phyloP scores from a whole-genome alignment of 768 basidiomycete species.

The Cubamyces sp. region DNA sequence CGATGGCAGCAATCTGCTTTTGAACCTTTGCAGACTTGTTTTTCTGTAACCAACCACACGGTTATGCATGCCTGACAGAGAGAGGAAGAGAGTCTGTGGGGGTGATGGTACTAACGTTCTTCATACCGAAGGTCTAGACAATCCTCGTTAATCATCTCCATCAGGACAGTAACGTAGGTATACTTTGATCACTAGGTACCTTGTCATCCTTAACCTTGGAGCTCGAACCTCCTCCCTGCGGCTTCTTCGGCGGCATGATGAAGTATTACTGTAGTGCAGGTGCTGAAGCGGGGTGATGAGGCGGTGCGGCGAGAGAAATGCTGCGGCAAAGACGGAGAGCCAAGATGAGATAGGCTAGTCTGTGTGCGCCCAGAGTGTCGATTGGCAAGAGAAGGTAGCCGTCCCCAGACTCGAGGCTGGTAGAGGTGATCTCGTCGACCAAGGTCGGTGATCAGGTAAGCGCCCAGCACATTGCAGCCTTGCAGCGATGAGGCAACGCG shows the following conservation, averaged over 20 bases:
- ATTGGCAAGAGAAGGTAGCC: not conserved
- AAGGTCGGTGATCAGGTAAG: conserved; percentile 8
- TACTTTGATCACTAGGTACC: conserved; percentile 46
- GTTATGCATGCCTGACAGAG: not conserved
- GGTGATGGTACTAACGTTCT: conserved; percentile 62
- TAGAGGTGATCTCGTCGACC: conserved; percentile 13
- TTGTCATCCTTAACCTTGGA: conserved; percentile 84
- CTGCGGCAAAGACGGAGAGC: not conserved
- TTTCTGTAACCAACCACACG: conserved; percentile 57
- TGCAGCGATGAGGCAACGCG: not conserved
- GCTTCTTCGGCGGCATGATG: conserved; percentile 83
- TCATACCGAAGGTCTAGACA: conserved; percentile 82
- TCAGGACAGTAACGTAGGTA: conserved; percentile 30
- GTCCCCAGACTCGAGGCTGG: conserved; percentile 1
- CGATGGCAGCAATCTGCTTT: conserved; percentile 77
- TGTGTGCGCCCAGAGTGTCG: not conserved
- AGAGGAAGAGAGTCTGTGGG: not conserved
- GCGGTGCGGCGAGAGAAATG: no score
- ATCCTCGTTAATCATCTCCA: conserved; percentile 30
- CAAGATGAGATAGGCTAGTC: not conserved
- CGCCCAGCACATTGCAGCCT: not conserved
- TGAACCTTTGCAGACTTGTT: conserved; percentile 94
- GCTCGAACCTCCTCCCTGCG: conserved; percentile 49
- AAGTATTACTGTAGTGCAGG: not conserved
- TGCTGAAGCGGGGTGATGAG: not conserved